Conservation (phyloP, 495 filamentous ascomycete genomes). For the Oidiodendron maius region DNA sequence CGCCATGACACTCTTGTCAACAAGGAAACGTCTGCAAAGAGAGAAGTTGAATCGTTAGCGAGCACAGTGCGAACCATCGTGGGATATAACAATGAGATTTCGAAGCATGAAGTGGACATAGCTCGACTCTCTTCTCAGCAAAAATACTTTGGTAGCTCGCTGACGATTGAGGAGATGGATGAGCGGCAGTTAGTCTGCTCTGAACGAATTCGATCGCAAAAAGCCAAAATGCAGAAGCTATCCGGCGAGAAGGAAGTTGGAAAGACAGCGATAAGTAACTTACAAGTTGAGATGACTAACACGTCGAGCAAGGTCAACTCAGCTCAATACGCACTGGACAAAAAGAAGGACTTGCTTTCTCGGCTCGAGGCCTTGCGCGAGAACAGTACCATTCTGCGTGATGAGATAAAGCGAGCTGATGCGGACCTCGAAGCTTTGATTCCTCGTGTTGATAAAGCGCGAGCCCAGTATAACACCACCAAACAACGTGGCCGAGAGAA, state of each 20-base stretch:
- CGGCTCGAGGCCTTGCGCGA: slow-evolving; percentile 69
- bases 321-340: slow-evolving; percentile 68
- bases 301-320: slow-evolving; percentile 61
- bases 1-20: slow-evolving; percentile 64
- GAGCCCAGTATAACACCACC: slow-evolving; percentile 68
- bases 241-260: slow-evolving; percentile 63
- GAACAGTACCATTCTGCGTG: slow-evolving; percentile 60
- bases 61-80: slow-evolving; percentile 73
- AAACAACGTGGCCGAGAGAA: slow-evolving; percentile 62
- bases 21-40: slow-evolving; percentile 56
- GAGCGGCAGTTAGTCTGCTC: slow-evolving; percentile 60
- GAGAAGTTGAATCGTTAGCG: slow-evolving; percentile 67
- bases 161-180: slow-evolving; percentile 78
- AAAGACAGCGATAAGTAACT: slow-evolving; percentile 54
- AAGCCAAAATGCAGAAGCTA: slow-evolving; percentile 56
- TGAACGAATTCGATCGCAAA: slow-evolving; percentile 60
- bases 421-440: slow-evolving; percentile 60
- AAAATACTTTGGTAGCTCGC: slow-evolving; percentile 52
- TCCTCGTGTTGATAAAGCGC: slow-evolving; percentile 69
- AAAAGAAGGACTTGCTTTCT: slow-evolving; percentile 58
- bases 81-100: slow-evolving; percentile 64
- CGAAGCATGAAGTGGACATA: slow-evolving; percentile 62
- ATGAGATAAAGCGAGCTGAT: slow-evolving; percentile 59
- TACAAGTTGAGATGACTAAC: slow-evolving; percentile 70
- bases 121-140: slow-evolving; percentile 66